phyloP scores from a whole-genome alignment of 768 basidiomycete genomes.

The Lactifluus subvellereus region DNA sequence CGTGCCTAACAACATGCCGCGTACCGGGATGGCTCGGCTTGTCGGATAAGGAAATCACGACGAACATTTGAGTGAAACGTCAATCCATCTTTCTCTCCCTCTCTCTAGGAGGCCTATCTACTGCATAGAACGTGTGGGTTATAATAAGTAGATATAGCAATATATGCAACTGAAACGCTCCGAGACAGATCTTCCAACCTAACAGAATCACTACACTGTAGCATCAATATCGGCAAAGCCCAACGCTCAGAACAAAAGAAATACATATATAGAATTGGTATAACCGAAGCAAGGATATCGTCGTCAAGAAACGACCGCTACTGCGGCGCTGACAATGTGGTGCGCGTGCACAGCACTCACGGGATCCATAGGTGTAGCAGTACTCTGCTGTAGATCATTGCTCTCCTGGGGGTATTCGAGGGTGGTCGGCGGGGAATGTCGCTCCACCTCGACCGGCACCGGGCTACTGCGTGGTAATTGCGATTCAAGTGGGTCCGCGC shows the following conservation, averaged over 20 bases:
- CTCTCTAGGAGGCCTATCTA: background rate
- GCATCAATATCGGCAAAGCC: background rate
- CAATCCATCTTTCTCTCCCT: background rate
- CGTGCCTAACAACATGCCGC: no score
- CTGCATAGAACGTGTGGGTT: background rate
- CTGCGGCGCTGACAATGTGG: background rate
- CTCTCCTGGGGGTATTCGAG: background rate
- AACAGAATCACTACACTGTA: background rate
- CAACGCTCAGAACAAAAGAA: background rate
- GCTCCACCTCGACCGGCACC: background rate
- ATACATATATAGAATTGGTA: conserved; percentile 2
- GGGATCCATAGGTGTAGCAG: background rate
- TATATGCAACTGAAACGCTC: conserved; percentile 3
- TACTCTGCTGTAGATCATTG: background rate
- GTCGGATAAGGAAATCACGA: background rate
- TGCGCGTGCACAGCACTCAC: conserved; percentile 8
- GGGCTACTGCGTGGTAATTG: background rate
- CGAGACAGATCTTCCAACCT: background rate
- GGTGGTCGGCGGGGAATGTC: background rate
- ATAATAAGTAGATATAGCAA: conserved; percentile 20
- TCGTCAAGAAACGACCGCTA: conserved; percentile 14
- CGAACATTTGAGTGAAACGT: background rate
- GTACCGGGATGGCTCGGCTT: background rate
- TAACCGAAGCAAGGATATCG: conserved; percentile 3
- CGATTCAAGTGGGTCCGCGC: conserved; percentile 6